phyloP scores from a whole-genome alignment of 352 stramenopile genomes.

The Phytopythium oedochilum region DNA sequence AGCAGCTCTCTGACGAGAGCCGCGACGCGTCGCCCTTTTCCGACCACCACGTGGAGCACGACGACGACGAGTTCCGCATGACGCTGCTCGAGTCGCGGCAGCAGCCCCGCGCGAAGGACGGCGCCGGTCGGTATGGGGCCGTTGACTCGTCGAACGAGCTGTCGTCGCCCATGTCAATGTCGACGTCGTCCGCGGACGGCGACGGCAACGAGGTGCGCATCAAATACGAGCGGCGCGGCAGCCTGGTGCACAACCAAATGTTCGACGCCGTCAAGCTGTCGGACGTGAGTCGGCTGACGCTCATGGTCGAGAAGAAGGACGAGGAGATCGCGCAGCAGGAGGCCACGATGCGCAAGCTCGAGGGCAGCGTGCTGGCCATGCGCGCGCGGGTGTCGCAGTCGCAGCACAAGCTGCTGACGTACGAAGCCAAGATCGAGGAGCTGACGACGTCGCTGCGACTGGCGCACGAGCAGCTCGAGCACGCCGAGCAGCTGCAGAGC shows the following conservation, averaged over 20 bases:
- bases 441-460: slow-evolving; percentile 52
- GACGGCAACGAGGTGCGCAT: slow-evolving; percentile 60
- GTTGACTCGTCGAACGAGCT: background rate
- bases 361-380: slow-evolving; percentile 62
- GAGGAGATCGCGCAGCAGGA: slow-evolving; percentile 60
- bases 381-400: slow-evolving; percentile 57
- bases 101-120: background rate
- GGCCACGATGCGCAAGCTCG: slow-evolving; percentile 61
- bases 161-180: slow-evolving; percentile 20
- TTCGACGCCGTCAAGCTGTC: slow-evolving; percentile 76
- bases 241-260: slow-evolving; percentile 73
- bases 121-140: background rate
- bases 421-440: slow-evolving; percentile 76
- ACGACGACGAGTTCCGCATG: slow-evolving; percentile 52
- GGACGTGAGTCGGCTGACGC: slow-evolving; percentile 59
- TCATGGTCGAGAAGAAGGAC: slow-evolving; percentile 68
- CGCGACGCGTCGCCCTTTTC: slow-evolving; percentile 26
- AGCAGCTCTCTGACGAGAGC: slow-evolving; percentile 24
- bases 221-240: slow-evolving; percentile 62
- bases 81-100: slow-evolving; percentile 40
- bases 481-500: slow-evolving; percentile 7
- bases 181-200: slow-evolving; percentile 35
- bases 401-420: slow-evolving; percentile 58
- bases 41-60: slow-evolving; percentile 24
- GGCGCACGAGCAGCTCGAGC: slow-evolving; percentile 27